phyloP scores from a whole-genome alignment of 306 rosid genomes.

The Prunus kanzakura region DNA sequence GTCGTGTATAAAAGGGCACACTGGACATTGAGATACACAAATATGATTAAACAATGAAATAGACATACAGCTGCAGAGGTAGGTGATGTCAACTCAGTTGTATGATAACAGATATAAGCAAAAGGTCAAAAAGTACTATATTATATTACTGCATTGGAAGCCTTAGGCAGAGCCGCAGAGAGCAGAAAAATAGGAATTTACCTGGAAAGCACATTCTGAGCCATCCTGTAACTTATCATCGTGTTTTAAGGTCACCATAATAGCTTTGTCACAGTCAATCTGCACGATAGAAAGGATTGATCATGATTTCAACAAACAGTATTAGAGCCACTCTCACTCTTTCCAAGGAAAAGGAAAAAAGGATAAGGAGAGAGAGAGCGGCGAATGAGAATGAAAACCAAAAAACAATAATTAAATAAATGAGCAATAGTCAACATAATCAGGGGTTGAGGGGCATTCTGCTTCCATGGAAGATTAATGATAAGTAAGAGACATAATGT shows the following conservation, averaged over 20 bases:
- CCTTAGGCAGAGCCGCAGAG: constrained; percentile 3
- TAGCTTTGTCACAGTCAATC: constrained; percentile 97
- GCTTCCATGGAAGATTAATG: neutral
- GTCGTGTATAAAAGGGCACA: constrained; percentile 99
- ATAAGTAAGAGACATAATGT: neutral
- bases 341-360: neutral
- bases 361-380: neutral
- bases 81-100: neutral
- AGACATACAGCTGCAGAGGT: neutral
- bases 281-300: constrained; percentile 25
- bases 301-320: neutral
- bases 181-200: constrained; percentile 31
- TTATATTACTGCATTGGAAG: constrained; percentile 8
- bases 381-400: constrained; percentile 1
- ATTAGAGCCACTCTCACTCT: neutral
- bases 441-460: neutral
- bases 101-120: neutral
- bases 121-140: constrained; percentile 7
- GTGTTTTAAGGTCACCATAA: constrained; percentile 85
- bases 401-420: neutral
- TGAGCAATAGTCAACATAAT: neutral
- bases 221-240: constrained; percentile 99
- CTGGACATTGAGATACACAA: constrained; percentile 29
- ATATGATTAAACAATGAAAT: neutral
- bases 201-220: constrained; percentile 97